phyloP scores from a whole-genome alignment of 2,329 filamentous ascomycete species.

The Colletotrichum tanaceti region DNA sequence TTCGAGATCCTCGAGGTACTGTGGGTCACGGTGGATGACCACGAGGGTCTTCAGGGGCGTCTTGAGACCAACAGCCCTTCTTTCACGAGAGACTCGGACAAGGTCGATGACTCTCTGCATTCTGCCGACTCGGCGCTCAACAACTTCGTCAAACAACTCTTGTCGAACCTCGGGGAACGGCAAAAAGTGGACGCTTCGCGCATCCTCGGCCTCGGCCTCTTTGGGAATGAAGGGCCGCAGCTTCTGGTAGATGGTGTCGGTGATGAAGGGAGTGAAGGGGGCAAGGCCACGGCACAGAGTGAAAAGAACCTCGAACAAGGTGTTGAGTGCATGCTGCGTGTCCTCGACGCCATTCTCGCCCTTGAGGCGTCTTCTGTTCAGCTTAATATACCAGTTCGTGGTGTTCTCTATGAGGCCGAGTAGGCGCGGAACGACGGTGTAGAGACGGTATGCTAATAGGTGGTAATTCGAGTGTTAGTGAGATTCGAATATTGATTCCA shows the following conservation, averaged over 20 bases:
- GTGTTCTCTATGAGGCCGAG: constrained; percentile 89
- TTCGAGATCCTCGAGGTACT: constrained; percentile 88
- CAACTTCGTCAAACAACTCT: constrained; percentile 86
- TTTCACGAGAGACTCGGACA: constrained; percentile 85
- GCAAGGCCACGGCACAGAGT: constrained; percentile 89
- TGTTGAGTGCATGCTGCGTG: constrained; percentile 90
- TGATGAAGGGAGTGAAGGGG: constrained; percentile 95
- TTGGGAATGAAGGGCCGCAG: constrained; percentile 85
- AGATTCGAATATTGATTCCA: neutral
- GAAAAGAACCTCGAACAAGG: constrained; percentile 92
- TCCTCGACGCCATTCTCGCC: constrained; percentile 88
- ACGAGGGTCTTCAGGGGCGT: constrained; percentile 90
- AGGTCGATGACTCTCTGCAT: constrained; percentile 98
- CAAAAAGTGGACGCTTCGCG: constrained; percentile 91
- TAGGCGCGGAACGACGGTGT: constrained; percentile 90
- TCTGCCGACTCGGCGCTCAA: constrained; percentile 86
- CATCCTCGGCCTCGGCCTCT: constrained; percentile 73
- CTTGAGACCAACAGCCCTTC: constrained; percentile 86
- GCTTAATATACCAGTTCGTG: constrained; percentile 99
- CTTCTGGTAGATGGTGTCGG: constrained; percentile 91
- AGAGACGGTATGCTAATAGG: constrained; percentile 75
- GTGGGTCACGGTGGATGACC: constrained; percentile 84
- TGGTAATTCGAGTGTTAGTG: constrained; percentile 6
- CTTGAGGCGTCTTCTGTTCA: constrained; percentile 92
- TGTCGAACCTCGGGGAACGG: constrained; percentile 88